These are phyloP conservation scores for Verticillium tricorpus DNA, from an alignment of 2,329 filamentous ascomycete species.

Conservation along the genomic window DNA sequence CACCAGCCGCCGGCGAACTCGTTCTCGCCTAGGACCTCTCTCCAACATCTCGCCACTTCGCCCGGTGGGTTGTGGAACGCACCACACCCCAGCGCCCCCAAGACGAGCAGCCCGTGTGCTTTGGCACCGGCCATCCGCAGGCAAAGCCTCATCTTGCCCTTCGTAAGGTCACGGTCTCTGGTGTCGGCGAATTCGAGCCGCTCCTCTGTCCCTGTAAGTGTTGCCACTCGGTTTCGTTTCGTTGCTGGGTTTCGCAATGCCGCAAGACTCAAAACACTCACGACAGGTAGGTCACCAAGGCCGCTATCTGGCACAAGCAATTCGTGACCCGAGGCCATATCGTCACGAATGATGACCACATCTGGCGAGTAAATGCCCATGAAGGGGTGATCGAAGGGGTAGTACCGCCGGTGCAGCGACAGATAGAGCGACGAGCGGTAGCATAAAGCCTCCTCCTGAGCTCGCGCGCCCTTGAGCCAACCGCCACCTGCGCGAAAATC, in stretches of 20 bases:
- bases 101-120: slow-evolving; percentile 54
- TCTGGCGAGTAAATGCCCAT: slow-evolving; percentile 56
- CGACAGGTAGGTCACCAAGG: slow-evolving; percentile 37
- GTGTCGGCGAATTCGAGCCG: slow-evolving; percentile 32
- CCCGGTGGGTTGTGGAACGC: slow-evolving; percentile 58
- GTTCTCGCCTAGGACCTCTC: slow-evolving; percentile 51
- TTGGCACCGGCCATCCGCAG: slow-evolving; percentile 55
- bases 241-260: slow-evolving; percentile 42
- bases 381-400: slow-evolving; percentile 42
- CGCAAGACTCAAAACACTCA: slow-evolving; percentile 58
- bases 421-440: slow-evolving; percentile 53
- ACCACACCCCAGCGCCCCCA: slow-evolving; percentile 67
- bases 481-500: slow-evolving; percentile 55
- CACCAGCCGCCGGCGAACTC: slow-evolving; percentile 65
- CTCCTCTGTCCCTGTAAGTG: slow-evolving; percentile 17
- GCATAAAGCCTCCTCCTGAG: slow-evolving; percentile 67
- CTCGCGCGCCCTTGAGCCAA: slow-evolving; percentile 55
- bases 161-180: slow-evolving; percentile 48
- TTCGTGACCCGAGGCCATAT: slow-evolving; percentile 37
- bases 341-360: slow-evolving; percentile 54
- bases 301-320: slow-evolving; percentile 34
- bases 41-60: slow-evolving; percentile 60
- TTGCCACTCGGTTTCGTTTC: slow-evolving; percentile 12
- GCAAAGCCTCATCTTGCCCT: slow-evolving; percentile 58
- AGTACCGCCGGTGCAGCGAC: slow-evolving; percentile 42